Percentiles rank a stretch among this genome's conserved stretches.
These are phyloP conservation scores for Xenoacremonium recifei DNA, from an alignment of 2,329 filamentous ascomycete genomes.

Conservation along the genomic window DNA sequence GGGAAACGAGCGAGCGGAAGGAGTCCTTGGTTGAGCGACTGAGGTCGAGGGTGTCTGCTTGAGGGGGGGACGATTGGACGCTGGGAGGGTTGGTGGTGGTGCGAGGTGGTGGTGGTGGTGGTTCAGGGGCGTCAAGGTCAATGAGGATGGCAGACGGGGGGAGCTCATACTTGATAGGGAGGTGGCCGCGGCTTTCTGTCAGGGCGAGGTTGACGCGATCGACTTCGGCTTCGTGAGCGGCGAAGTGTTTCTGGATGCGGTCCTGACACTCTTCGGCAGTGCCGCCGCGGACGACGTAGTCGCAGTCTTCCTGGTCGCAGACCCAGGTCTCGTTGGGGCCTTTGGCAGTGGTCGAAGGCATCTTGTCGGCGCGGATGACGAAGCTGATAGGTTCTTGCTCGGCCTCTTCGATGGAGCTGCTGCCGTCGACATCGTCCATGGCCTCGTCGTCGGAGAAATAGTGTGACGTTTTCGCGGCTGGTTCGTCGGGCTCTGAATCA, in stretches of 20 bases:
- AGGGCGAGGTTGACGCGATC: constrained; percentile 52
- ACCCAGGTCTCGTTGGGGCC: constrained; percentile 65
- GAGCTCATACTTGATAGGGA: constrained; percentile 56
- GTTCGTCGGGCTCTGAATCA: constrained; percentile 36
- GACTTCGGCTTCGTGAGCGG: constrained; percentile 57
- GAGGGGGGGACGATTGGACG: constrained; percentile 1
- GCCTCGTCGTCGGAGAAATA: constrained; percentile 32
- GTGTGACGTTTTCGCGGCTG: constrained; percentile 34
- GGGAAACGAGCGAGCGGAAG: constrained; percentile 24
- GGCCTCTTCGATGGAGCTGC: constrained; percentile 12
- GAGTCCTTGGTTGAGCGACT: constrained; percentile 14
- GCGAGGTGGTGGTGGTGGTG: constrained; percentile 1
- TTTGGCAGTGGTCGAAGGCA: constrained; percentile 48
- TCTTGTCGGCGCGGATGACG: constrained; percentile 47
- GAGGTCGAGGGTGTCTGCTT: constrained; percentile 9
- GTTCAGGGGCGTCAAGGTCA: constrained; percentile 17
- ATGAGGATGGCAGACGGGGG: constrained; percentile 34
- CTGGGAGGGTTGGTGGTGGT: not conserved
- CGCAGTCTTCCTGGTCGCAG: constrained; percentile 64
- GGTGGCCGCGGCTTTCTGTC: constrained; percentile 54
- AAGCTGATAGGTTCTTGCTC: constrained; percentile 36
- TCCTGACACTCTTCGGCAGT: constrained; percentile 53
- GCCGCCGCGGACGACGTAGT: constrained; percentile 62
- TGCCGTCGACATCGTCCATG: constrained; percentile 29
- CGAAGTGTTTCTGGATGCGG: constrained; percentile 59